phyloP scores from a whole-genome alignment of 2,329 filamentous ascomycete genomes.

The Penicillium sp. region DNA sequence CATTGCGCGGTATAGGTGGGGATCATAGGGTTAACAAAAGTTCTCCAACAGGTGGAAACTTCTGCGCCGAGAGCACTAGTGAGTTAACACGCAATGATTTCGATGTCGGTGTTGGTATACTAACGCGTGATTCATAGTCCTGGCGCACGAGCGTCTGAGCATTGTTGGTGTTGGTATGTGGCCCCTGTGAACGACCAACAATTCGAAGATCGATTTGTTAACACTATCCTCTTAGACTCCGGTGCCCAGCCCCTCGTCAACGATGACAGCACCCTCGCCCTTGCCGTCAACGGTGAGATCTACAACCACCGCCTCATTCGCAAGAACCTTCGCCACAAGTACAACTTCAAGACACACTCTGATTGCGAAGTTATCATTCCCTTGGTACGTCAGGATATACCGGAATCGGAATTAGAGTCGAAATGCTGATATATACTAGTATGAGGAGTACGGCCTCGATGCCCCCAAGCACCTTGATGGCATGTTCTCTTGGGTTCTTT shows the following conservation, averaged over 20 bases:
- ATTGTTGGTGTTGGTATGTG: constrained; percentile 90
- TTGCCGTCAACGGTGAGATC: constrained; percentile 98
- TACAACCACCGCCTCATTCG: constrained; percentile 98
- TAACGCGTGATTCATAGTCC: constrained; percentile 58
- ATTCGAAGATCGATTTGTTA: constrained; percentile 10
- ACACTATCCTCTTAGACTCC: constrained; percentile 62
- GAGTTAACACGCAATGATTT: constrained; percentile 37
- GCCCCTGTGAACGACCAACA: constrained; percentile 4
- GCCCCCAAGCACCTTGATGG: constrained; percentile 92
- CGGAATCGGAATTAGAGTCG: neutral
- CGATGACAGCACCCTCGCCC: constrained; percentile 79
- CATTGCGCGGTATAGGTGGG: constrained; percentile 3
- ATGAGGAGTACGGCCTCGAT: constrained; percentile 87
- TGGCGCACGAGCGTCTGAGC: constrained; percentile 95
- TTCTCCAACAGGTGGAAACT: constrained; percentile 69
- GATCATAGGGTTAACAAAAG: constrained; percentile 23
- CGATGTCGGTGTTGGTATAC: constrained; percentile 10
- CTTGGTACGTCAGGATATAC: constrained; percentile 60
- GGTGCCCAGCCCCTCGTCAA: constrained; percentile 95
- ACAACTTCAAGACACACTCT: constrained; percentile 97
- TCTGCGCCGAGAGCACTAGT: constrained; percentile 90
- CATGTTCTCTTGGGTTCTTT: constrained; percentile 99
- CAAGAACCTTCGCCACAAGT: constrained; percentile 77
- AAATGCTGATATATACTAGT: constrained; percentile 54
- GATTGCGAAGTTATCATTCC: constrained; percentile 99